Evolutionary conservation across 140 eudicot genomes (phyloP).

Genomic region (Anethum foeniculum): DNA sequence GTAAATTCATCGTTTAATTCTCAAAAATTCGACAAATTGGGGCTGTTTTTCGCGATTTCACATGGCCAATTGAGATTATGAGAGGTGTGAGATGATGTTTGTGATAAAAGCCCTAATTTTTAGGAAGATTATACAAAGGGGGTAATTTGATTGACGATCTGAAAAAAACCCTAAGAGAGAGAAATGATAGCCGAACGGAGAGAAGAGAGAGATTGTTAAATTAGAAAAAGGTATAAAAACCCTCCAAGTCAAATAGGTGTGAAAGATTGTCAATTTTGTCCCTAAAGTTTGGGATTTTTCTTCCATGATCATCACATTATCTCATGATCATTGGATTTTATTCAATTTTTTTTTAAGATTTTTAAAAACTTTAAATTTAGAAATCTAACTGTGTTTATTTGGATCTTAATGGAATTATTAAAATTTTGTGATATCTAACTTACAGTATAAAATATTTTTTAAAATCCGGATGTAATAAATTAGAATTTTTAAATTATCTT

Average conservation of each 20-base stretch:
- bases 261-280: background rate
- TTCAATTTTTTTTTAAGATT: too few species aligned
- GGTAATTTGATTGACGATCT: background rate
- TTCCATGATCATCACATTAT: too few species aligned
- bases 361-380: too few species aligned
- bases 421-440: too few species aligned
- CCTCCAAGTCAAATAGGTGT: background rate
- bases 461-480: too few species aligned
- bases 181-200: background rate
- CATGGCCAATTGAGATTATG: background rate
- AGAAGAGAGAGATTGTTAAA: slow-evolving; percentile 2
- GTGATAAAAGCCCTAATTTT: slow-evolving; percentile 1
- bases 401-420: too few species aligned
- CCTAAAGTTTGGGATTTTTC: background rate
- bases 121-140: background rate
- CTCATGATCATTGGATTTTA: too few species aligned
- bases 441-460: too few species aligned
- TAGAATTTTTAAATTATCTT: too few species aligned
- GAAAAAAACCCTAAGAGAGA: slow-evolving; percentile 8
- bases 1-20: slow-evolving; percentile 55
- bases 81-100: background rate
- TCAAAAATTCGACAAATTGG: slow-evolving; percentile 4
- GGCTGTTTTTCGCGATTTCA: background rate
- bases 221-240: background rate
- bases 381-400: too few species aligned